Percentiles rank a stretch among this genome's conserved stretches.
These are phyloP conservation scores for Nectriaceae sp. DNA, from an alignment of 2,329 filamentous ascomycete species.

Conservation along the genomic window DNA sequence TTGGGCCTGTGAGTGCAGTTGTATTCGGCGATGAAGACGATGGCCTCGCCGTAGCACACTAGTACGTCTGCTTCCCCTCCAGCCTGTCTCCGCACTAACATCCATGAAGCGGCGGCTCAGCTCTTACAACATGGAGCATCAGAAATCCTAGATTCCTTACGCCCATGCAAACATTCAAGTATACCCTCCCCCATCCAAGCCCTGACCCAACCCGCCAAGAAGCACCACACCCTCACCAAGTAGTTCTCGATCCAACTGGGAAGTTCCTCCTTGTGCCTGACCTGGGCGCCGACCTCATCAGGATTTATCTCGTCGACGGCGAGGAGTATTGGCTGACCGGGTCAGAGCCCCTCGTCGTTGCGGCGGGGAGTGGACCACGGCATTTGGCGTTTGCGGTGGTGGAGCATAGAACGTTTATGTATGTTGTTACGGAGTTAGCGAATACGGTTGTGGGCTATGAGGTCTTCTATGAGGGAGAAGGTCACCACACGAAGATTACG, in stretches of 20 bases:
- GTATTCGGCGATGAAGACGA: constrained; percentile 44
- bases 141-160: constrained; percentile 38
- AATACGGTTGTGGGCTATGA: constrained; percentile 59
- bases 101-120: constrained; percentile 38
- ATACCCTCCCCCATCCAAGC: constrained; percentile 40
- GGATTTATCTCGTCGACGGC: constrained; percentile 50
- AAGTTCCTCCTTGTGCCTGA: constrained; percentile 66
- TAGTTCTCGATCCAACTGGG: constrained; percentile 65
- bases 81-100: constrained; percentile 8
- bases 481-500: constrained; percentile 28
- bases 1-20: constrained; percentile 47
- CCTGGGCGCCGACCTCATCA: constrained; percentile 64
- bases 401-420: constrained; percentile 52
- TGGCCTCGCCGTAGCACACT: constrained; percentile 47
- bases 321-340: constrained; percentile 46
- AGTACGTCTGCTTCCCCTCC: constrained; percentile 37
- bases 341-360: constrained; percentile 41
- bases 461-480: constrained; percentile 50
- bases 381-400: constrained; percentile 61
- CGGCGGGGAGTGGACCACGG: constrained; percentile 62
- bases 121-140: constrained; percentile 48
- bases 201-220: constrained; percentile 51
- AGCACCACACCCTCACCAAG: constrained; percentile 63
- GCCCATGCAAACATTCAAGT: constrained; percentile 41
- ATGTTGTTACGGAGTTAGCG: constrained; percentile 61